These are phyloP conservation scores for Trichoderma simmonsii DNA, from an alignment of 2,329 filamentous ascomycete genomes.

Conservation along the genomic window DNA sequence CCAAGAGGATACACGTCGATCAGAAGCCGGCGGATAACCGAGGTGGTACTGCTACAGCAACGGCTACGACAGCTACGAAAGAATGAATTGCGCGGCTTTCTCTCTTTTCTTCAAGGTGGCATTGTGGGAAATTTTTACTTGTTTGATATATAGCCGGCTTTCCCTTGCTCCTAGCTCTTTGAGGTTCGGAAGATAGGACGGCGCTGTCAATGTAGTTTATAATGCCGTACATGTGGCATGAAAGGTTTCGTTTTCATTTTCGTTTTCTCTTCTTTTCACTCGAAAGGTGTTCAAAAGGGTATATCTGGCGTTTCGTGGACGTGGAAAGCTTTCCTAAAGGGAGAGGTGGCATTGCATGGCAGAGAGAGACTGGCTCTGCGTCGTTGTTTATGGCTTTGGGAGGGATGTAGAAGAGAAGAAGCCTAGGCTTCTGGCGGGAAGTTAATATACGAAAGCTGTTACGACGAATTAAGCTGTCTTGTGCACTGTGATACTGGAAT, in stretches of 20 bases:
- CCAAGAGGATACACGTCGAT: constrained; percentile 35
- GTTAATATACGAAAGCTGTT: neutral
- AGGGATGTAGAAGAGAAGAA: neutral
- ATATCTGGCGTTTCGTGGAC: constrained; percentile 16
- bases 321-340: neutral
- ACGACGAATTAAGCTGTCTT: neutral
- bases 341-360: neutral
- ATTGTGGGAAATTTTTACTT: neutral
- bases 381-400: neutral
- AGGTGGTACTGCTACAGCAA: neutral
- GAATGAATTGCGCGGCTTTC: neutral
- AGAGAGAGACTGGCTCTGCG: neutral
- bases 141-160: neutral
- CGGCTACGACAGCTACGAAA: constrained; percentile 1
- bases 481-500: neutral
- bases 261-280: neutral
- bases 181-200: neutral
- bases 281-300: constrained; percentile 11
- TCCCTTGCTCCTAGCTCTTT: neutral
- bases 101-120: neutral
- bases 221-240: constrained; percentile 4
- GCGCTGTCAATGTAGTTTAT: neutral
- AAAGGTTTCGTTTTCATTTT: neutral
- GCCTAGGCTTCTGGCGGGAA: neutral
- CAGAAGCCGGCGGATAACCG: constrained; percentile 22